Conservation (phyloP, 2,329 filamentous ascomycete species). For the Paecilomyces dactylethromorphus region DNA sequence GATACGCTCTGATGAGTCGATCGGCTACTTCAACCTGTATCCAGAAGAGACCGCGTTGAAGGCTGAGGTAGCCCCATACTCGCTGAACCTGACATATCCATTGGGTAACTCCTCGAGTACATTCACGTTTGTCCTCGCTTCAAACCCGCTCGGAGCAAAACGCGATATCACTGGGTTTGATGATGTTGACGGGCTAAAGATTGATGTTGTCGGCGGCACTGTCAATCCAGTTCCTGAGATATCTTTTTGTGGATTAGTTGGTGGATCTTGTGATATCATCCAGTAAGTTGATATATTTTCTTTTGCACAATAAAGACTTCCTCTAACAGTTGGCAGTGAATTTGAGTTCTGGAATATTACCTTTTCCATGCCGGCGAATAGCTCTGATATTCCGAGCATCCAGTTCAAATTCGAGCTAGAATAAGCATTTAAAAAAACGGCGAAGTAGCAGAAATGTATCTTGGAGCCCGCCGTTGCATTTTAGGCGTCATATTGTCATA, state of each 20-base stretch:
- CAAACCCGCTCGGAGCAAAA: conserved; percentile 9
- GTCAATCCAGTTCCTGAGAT: conserved; percentile 7
- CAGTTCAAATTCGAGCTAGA: not conserved
- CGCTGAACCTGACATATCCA: conserved; percentile 49
- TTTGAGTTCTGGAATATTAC: conserved; percentile 8
- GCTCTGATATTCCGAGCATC: conserved; percentile 2
- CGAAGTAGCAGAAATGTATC: no score
- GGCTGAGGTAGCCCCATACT: conserved; percentile 34
- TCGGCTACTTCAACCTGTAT: conserved; percentile 26
- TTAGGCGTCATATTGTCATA: no score
- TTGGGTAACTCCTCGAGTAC: conserved; percentile 42
- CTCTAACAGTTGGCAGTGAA: not conserved
- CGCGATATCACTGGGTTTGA: conserved; percentile 3
- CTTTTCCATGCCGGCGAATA: conserved; percentile 3
- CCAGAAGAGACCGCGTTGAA: conserved; percentile 36
- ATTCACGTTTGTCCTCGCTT: conserved; percentile 38
- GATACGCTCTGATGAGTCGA: conserved; percentile 31
- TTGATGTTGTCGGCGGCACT: conserved; percentile 7
- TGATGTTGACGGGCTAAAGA: conserved; percentile 9
- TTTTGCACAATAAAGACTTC: not conserved
- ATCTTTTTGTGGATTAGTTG: not conserved
- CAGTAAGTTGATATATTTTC: conserved; percentile 3
- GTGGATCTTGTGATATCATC: conserved; percentile 6
- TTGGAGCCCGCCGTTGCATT: no score
- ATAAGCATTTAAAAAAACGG: not conserved